phyloP scores from a whole-genome alignment of 1,284 basidiomycete species.

The Cryptococcus wingfieldii region DNA sequence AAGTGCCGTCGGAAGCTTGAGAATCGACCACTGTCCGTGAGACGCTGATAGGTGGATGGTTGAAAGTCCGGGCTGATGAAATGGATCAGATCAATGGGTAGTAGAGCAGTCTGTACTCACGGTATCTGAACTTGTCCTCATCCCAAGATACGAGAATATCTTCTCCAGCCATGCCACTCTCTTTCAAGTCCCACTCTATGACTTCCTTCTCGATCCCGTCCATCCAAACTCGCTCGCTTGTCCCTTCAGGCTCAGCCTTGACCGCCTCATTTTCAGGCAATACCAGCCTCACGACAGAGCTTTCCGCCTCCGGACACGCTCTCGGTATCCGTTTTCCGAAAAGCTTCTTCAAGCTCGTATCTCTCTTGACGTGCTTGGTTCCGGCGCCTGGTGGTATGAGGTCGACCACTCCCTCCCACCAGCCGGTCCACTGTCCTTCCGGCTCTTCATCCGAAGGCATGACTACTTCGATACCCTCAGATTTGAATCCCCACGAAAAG shows the following conservation, averaged over 20 bases:
- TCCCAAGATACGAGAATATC: conserved; percentile 48
- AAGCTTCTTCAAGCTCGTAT: conserved; percentile 68
- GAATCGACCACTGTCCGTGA: conserved; percentile 68
- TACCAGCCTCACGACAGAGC: conserved; percentile 35
- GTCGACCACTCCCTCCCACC: conserved; percentile 77
- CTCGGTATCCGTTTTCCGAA: conserved; percentile 64
- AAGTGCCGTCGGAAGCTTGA: conserved; percentile 69
- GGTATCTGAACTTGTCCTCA: conserved; percentile 48
- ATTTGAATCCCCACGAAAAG: conserved; percentile 74
- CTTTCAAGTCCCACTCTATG: conserved; percentile 32
- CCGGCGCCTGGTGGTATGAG: conserved; percentile 58
- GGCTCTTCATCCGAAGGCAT: conserved; percentile 26
- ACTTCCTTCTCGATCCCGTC: conserved; percentile 32
- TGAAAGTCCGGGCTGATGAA: conserved; percentile 39
- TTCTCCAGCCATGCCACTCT: conserved; percentile 14
- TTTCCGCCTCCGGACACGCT: conserved; percentile 59
- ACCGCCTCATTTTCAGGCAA: conserved; percentile 15
- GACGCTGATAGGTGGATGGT: conserved; percentile 57
- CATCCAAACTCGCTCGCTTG: conserved; percentile 18
- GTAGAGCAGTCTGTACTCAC: conserved; percentile 27
- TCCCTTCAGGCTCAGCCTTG: conserved; percentile 12
- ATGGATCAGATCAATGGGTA: not conserved
- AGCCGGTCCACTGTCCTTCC: conserved; percentile 58
- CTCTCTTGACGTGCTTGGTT: conserved; percentile 56
- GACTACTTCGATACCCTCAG: conserved; percentile 44